Base-by-base conservation (phyloP, 2,329 filamentous ascomycete species). In the Fusarium longipes region DNA sequence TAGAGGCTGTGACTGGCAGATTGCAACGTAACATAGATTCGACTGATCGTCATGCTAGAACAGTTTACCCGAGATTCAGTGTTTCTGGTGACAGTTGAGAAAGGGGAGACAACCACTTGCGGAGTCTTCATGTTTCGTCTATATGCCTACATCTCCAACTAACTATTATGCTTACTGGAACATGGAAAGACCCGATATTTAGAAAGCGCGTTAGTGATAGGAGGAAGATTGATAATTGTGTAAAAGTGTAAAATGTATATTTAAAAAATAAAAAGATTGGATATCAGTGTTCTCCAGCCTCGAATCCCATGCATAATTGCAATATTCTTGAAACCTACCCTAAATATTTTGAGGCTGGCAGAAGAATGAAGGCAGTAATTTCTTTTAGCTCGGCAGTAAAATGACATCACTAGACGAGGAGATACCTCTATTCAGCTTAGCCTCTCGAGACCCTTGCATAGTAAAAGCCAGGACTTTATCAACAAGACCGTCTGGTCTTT, bases 381-480 rank as follows among this genome's bases (percentile, higher is more conserved):
- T 25, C 24, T 8, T 6, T 9, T 14, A 5, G 27, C 17, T 43
- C 24, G 4, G 15, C n/a, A 27, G n/a, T 25, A 3, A 5, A 8
- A 36, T 48, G 32, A 48, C 45, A 48, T 36, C 45, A 48, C 22
- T 48, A 1, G 18, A 9, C 30, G 30, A 48, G 11, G 22, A 36
- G 45, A 8, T 48, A 5, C n/a, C 45, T 36, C 3, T 5, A 8
- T 36, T 2, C 9, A 18, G 22, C 7, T 5, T 47, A 47, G 30
- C 15, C 6, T 36, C 8, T 4, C 7, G 2, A 8, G 11, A 12
- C 32, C 45, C 30, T 27, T 48, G 45, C 32, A 27, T 15, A 15
- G 32, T 5, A 3, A 14, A 4, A 9, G 4, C 25, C 25, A 25
- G 6, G 25, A n/a, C n/a, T n/a, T n/a, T n/a, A n/a, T n/a, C n/a